Conservation (phyloP, 352 stramenopile species). For the Phytophthora citricola region DNA sequence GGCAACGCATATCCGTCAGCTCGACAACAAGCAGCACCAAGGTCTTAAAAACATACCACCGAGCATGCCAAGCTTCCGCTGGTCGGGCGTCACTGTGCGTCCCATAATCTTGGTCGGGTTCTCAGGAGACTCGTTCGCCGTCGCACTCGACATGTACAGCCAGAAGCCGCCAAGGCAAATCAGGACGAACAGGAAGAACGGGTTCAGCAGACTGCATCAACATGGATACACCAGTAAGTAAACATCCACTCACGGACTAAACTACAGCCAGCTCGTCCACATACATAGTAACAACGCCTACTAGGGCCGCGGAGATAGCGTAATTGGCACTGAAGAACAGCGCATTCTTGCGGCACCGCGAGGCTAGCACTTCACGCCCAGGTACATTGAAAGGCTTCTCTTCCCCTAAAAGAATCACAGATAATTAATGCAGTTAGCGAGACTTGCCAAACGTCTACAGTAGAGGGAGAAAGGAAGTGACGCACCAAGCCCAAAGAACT, state of each 20-base stretch:
- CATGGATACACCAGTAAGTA: slow-evolving; percentile 8
- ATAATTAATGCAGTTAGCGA: slow-evolving; percentile 7
- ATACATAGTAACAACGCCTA: slow-evolving; percentile 87
- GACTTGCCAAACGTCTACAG: neutral
- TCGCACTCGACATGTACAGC: slow-evolving; percentile 79
- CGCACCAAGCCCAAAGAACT: slow-evolving; percentile 85
- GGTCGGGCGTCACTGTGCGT: slow-evolving; percentile 68
- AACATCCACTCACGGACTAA: too few relatives aligned
- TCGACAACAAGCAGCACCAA: neutral
- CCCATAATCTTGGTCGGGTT: slow-evolving; percentile 82
- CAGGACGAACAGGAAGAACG: slow-evolving; percentile 88
- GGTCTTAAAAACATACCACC: slow-evolving; percentile 46
- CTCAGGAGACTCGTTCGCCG: slow-evolving; percentile 71
- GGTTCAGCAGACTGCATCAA: slow-evolving; percentile 72
- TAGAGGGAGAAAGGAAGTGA: neutral
- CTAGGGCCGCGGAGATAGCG: slow-evolving; percentile 72
- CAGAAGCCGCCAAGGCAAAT: slow-evolving; percentile 85
- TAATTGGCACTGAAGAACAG: slow-evolving; percentile 90
- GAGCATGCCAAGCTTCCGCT: slow-evolving; percentile 85
- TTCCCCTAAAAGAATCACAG: slow-evolving; percentile 51
- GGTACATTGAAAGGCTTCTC: slow-evolving; percentile 89
- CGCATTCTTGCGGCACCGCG: slow-evolving; percentile 79
- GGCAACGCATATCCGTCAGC: slow-evolving; percentile 9
- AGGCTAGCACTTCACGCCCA: slow-evolving; percentile 61
- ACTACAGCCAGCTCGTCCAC: slow-evolving; percentile 6